A percentile compares a stretch with the other conserved stretches of the same genome.
Evolutionary conservation across 192 early-diverging fungal species (phyloP).

Genomic region (Ambispora gerdemannii): DNA sequence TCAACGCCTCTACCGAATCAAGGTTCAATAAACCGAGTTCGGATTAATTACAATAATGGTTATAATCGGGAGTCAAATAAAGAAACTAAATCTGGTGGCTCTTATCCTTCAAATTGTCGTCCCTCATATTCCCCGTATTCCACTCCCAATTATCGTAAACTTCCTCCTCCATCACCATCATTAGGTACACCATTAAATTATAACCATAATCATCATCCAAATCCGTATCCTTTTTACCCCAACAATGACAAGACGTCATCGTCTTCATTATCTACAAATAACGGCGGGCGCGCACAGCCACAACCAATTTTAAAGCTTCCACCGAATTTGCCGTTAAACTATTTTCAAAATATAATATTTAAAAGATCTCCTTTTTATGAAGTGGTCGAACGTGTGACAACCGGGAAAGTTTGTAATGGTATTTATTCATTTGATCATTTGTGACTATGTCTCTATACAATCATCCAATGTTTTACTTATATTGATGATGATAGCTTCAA

Average conservation of each 20-base stretch:
- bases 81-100: not conserved
- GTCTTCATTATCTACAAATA: not conserved
- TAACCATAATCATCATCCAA: no score
- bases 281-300: not conserved
- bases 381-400: not conserved
- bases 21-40: not conserved
- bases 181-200: no score
- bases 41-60: not conserved
- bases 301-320: not conserved
- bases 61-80: not conserved
- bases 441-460: no score
- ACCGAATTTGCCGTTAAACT: not conserved
- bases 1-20: not conserved
- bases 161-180: not conserved
- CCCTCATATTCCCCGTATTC: not conserved
- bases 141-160: not conserved
- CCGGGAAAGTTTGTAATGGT: not conserved
- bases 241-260: not conserved
- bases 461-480: no score
- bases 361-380: slow-evolving; percentile 11
- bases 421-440: no score
- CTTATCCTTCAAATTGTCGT: not conserved
- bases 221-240: not conserved
- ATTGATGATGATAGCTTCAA: not conserved
- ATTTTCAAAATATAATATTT: slow-evolving; percentile 1